Conservation (phyloP, 306 rosid genomes). For the Castanea crenata region DNA sequence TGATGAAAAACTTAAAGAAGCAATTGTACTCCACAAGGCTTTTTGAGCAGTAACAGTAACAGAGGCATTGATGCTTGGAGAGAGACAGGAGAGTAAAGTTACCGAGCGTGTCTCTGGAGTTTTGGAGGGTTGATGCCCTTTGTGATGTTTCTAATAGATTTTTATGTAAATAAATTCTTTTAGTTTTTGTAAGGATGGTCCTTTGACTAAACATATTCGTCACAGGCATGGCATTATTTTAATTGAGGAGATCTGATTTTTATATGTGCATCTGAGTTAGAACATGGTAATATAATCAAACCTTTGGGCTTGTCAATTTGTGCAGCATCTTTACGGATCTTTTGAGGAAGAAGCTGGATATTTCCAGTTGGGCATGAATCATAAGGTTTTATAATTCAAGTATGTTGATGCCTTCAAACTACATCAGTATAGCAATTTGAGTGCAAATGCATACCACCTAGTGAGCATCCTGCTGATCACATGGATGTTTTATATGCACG, state of each 20-base stretch:
- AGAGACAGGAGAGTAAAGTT: neutral
- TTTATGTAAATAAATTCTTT: neutral
- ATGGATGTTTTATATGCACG: neutral
- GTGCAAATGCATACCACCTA: constrained; percentile 1
- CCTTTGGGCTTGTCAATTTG: constrained; percentile 8
- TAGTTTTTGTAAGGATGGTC: neutral
- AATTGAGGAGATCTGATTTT: neutral
- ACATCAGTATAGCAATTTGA: neutral
- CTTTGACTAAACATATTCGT: neutral
- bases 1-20: neutral
- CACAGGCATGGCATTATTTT: neutral
- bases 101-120: neutral
- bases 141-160: neutral
- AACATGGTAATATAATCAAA: constrained; percentile 15
- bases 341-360: constrained; percentile 74
- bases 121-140: neutral
- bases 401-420: neutral
- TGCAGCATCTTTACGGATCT: constrained; percentile 79
- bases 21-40: neutral
- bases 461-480: neutral
- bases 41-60: too few species aligned
- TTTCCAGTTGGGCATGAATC: constrained; percentile 50
- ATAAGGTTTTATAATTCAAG: neutral
- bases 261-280: neutral
- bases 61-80: neutral